Conservation (phyloP, 2,329 filamentous ascomycete species). For the Microdochium trichocladiopsis region DNA sequence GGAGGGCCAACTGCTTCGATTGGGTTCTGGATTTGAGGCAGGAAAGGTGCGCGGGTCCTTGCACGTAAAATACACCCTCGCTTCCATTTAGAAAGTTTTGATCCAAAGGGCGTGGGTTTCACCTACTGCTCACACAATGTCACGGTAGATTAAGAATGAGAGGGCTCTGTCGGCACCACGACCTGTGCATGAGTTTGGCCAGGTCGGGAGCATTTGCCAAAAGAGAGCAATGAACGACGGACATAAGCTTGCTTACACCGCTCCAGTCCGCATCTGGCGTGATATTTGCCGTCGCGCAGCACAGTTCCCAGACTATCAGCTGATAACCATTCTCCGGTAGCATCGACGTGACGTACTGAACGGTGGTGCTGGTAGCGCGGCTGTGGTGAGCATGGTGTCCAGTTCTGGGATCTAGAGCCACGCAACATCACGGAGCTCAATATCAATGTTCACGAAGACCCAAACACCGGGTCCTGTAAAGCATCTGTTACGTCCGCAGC, state of each 20-base stretch:
- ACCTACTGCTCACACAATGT: not conserved
- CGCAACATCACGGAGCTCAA: not conserved
- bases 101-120: not conserved
- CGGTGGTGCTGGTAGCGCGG: too few species aligned
- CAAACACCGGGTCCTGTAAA: not conserved
- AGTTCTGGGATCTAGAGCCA: too few species aligned
- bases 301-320: not conserved
- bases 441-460: not conserved
- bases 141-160: not conserved
- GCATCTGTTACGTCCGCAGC: not conserved
- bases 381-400: not conserved
- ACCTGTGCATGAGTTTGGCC: not conserved
- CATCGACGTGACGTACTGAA: too few species aligned
- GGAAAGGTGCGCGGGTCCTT: not conserved
- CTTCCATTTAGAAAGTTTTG: not conserved
- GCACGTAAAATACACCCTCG: not conserved
- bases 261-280: not conserved
- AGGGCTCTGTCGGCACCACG: not conserved
- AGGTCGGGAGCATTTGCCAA: not conserved
- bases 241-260: not conserved
- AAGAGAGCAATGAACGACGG: not conserved
- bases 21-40: not conserved
- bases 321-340: not conserved
- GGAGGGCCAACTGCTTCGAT: not conserved
- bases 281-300: not conserved